Evolutionary conservation across 805 yeast species (phyloP).

Genomic region (Jamesozyma spencerorum): DNA sequence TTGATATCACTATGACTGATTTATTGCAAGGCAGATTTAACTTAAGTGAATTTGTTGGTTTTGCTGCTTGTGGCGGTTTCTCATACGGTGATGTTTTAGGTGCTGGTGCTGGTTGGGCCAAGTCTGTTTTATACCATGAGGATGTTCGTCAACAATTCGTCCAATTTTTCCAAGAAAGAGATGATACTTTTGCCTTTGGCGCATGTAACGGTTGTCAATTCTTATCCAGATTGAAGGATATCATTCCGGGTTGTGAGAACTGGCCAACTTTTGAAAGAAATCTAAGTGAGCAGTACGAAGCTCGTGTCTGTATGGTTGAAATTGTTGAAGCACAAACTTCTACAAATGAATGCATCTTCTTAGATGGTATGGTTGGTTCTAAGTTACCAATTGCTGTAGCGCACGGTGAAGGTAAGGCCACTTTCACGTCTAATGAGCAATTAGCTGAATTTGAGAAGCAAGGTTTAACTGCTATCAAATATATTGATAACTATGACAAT

Average conservation of each 20-base stretch:
- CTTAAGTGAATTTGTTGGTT: slow-evolving; percentile 74
- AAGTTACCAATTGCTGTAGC: slow-evolving; percentile 94
- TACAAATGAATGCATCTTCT: slow-evolving; percentile 47
- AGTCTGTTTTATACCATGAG: slow-evolving; percentile 80
- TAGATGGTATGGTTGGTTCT: slow-evolving; percentile 88
- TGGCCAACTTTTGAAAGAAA: slow-evolving; percentile 97
- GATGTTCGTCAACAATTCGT: slow-evolving; percentile 66
- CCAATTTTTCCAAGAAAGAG: slow-evolving; percentile 74
- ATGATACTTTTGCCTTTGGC: slow-evolving; percentile 93
- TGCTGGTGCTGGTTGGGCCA: slow-evolving; percentile 99
- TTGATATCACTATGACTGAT: slow-evolving; percentile 96
- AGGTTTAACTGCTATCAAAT: slow-evolving; percentile 61
- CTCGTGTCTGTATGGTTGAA: slow-evolving; percentile 85
- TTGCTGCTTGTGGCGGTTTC: slow-evolving; percentile 99
- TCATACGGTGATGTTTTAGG: slow-evolving; percentile 98
- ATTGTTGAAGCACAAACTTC: slow-evolving; percentile 47
- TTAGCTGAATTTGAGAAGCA: slow-evolving; percentile 40
- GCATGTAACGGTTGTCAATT: slow-evolving; percentile 99
- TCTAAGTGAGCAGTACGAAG: slow-evolving; percentile 90
- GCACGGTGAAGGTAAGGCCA: slow-evolving; percentile 95
- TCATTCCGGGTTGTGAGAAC: slow-evolving; percentile 76
- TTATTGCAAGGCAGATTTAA: slow-evolving; percentile 62
- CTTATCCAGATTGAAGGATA: slow-evolving; percentile 69
- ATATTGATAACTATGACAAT: slow-evolving; percentile 84
- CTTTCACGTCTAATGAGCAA: slow-evolving; percentile 43